Evolutionary conservation across 257 asterid species (phyloP), one percentile per base, ranked within the genome.

Genomic region (Anisodus acutangulus): DNA sequence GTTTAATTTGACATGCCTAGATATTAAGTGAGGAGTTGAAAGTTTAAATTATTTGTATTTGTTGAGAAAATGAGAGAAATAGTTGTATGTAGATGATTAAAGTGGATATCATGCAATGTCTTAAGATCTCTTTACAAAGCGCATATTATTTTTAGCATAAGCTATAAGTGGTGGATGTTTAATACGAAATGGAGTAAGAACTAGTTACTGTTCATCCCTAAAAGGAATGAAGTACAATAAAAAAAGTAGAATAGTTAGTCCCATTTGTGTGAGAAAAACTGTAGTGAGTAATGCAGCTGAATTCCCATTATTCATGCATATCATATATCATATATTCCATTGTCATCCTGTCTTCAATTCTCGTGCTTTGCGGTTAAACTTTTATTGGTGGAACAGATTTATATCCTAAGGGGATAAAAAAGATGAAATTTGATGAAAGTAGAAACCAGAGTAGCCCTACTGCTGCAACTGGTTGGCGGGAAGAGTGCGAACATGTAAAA

Each of bases 401-500:
- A 62, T 54, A 81, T 85, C 66, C 90, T 49, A 91, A 88, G 80
- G 87, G 87, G 83, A 87, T 81, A 78, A 95, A 92, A 89, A 89
- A 89, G 93, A 87, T 86, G 85, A 92, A 86, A 88, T 22, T 85
- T 9, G 88, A 87, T 35, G 89, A 87, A 83, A 89, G 88, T 74
- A 85, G 60, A 79, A 84, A 83, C 41, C 85, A 64, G 72, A 83
- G 82, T 59, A 80, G 74, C 68, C 68, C 67, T 43, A 71, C 84
- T 63, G 81, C 69, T 86, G 55, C 87, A 70, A 62, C 88, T 84
- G 86, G 91, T 63, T 93, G 97, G 95, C 90, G 92, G 51, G 86
- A 67, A 83, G 94, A 85, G 64, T 83, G 89, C 62, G 92, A 87
- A 37, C 83, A 54, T 83, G 85, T 78, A 89, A 88, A 82, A 45